phyloP scores from a whole-genome alignment of 2,329 filamentous ascomycete species.

The Rhinocladiella similis region DNA sequence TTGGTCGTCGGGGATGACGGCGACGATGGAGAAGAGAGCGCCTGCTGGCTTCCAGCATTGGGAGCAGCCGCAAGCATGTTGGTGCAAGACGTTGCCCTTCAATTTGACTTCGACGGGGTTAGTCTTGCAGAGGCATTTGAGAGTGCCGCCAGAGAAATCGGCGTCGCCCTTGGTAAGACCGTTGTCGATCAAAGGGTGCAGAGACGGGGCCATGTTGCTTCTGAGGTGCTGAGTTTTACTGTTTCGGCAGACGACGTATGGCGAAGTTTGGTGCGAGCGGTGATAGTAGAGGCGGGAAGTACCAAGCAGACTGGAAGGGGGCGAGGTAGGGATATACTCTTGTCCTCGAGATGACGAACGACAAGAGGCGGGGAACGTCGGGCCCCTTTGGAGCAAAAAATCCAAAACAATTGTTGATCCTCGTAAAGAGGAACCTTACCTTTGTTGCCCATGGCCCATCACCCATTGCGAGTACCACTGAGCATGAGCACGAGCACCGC shows the following conservation, averaged over 20 bases:
- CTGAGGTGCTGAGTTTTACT: neutral
- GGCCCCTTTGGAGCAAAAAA: too few species aligned
- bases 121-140: conserved; percentile 60
- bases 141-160: conserved; percentile 60
- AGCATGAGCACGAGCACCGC: too few species aligned
- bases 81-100: conserved; percentile 61
- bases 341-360: neutral
- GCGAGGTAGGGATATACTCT: too few species aligned
- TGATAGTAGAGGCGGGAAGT: too few species aligned
- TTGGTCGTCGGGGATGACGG: conserved; percentile 58
- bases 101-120: conserved; percentile 61
- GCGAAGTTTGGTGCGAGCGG: too few species aligned
- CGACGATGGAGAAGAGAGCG: conserved; percentile 65
- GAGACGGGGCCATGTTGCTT: conserved; percentile 37
- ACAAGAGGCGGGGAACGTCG: neutral
- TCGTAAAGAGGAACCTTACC: too few species aligned
- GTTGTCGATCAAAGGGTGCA: conserved; percentile 65
- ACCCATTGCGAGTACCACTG: too few species aligned
- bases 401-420: too few species aligned
- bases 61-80: conserved; percentile 71
- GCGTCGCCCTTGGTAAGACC: conserved; percentile 58
- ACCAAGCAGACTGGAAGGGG: too few species aligned
- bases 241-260: too few species aligned
- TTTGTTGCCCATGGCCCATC: too few species aligned
- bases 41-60: conserved; percentile 70